These are phyloP conservation scores for Auricularia auricula-judae DNA, from an alignment of 768 basidiomycete genomes.

Conservation along the genomic window DNA sequence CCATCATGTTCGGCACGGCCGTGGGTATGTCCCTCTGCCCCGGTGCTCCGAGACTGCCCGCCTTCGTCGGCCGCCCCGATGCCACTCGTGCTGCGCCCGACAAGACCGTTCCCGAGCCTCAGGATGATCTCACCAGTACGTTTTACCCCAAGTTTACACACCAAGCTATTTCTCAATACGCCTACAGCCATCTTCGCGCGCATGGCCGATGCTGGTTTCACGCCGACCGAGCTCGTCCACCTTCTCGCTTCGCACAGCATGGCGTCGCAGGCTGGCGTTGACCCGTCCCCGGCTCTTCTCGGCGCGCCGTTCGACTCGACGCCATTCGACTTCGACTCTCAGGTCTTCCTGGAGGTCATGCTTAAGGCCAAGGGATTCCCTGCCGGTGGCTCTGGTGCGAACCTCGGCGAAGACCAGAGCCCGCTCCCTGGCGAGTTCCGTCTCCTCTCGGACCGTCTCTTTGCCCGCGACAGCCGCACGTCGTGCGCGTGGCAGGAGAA, in stretches of 20 bases:
- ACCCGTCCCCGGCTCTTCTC: conserved; percentile 9
- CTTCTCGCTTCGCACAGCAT: background rate
- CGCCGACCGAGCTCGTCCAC: too few species aligned
- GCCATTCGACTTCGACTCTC: conserved; percentile 29
- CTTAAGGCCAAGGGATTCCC: conserved; percentile 22
- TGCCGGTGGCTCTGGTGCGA: conserved; percentile 7
- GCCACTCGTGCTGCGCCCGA: too few species aligned
- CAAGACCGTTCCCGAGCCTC: conserved; percentile 2
- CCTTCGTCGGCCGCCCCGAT: too few species aligned
- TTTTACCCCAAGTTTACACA: conserved; percentile 11
- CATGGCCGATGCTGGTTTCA: too few species aligned
- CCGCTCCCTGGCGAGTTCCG: conserved; percentile 7
- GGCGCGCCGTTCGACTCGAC: conserved; percentile 38
- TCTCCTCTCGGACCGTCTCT: conserved; percentile 12
- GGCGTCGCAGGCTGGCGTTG: conserved; percentile 9
- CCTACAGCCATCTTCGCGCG: conserved; percentile 13
- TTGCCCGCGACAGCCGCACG: conserved; percentile 11
- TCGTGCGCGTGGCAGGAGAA: background rate
- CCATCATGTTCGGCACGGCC: conserved; percentile 37
- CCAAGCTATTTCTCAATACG: conserved; percentile 9
- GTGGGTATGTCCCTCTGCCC: conserved; percentile 31
- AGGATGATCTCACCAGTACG: conserved; percentile 14
- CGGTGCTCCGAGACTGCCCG: conserved; percentile 24
- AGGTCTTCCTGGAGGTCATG: conserved; percentile 9
- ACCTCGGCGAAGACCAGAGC: conserved; percentile 9